Conservation (phyloP, 805 yeast species). For the Torulaspora delbrueckii region DNA sequence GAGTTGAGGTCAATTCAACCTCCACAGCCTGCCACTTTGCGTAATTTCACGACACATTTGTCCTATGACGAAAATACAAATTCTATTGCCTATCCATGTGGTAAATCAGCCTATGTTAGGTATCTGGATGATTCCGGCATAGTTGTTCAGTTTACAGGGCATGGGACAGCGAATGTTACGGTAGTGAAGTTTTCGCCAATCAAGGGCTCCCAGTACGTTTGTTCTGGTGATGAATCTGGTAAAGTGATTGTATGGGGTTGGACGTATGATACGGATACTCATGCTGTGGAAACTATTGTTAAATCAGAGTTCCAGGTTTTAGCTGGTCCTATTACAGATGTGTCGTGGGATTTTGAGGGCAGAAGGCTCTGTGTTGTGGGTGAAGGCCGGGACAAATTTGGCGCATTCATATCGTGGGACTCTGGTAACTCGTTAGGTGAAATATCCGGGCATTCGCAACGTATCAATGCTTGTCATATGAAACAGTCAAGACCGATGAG, state of each 20-base stretch:
- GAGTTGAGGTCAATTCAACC: constrained; percentile 45
- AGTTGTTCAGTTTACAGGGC: constrained; percentile 64
- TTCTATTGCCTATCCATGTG: constrained; percentile 74
- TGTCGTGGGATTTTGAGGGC: constrained; percentile 90
- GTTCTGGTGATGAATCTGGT: constrained; percentile 91
- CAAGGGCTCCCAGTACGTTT: constrained; percentile 73
- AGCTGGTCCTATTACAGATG: constrained; percentile 72
- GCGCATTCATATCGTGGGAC: constrained; percentile 90
- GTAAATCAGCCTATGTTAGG: constrained; percentile 72
- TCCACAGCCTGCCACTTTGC: constrained; percentile 76
- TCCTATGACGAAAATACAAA: constrained; percentile 68
- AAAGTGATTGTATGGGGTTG: constrained; percentile 83
- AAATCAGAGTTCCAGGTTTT: constrained; percentile 80
- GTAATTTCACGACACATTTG: constrained; percentile 61
- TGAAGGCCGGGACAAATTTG: constrained; percentile 84
- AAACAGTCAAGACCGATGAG: constrained; percentile 85
- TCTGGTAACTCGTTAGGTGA: constrained; percentile 97
- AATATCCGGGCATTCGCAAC: constrained; percentile 84
- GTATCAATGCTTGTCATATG: constrained; percentile 77
- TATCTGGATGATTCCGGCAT: constrained; percentile 49
- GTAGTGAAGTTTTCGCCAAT: constrained; percentile 80
- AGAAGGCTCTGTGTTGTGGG: constrained; percentile 90
- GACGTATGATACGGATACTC: constrained; percentile 44
- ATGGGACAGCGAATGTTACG: constrained; percentile 59
- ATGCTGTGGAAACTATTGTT: constrained; percentile 43